phyloP scores from a whole-genome alignment of 805 yeast genomes.

The Candida easanensis region DNA sequence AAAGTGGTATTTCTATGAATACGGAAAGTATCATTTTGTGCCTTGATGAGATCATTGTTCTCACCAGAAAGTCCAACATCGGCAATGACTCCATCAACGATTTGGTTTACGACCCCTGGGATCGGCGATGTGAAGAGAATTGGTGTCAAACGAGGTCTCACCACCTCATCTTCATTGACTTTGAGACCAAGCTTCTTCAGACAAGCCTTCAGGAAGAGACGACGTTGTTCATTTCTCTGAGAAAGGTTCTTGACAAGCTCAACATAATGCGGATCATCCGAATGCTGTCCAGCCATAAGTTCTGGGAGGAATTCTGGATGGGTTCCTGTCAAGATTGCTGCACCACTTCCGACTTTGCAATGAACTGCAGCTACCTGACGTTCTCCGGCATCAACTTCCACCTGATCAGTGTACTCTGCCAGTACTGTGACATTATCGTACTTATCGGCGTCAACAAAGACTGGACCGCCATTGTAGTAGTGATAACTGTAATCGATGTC shows the following conservation, averaged over 20 bases:
- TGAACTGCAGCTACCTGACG: slow-evolving; percentile 69
- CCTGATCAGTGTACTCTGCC: slow-evolving; percentile 58
- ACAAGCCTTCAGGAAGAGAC: slow-evolving; percentile 53
- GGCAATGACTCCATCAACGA: slow-evolving; percentile 33
- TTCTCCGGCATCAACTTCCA: slow-evolving; percentile 46
- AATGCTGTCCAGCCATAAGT: slow-evolving; percentile 38
- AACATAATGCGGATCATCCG: slow-evolving; percentile 30
- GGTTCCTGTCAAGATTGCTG: slow-evolving; percentile 73
- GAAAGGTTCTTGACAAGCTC: slow-evolving; percentile 40
- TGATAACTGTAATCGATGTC: slow-evolving; percentile 28
- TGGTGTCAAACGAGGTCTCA: slow-evolving; percentile 69
- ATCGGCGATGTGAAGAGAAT: slow-evolving; percentile 48
- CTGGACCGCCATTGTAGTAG: slow-evolving; percentile 89
- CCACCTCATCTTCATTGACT: slow-evolving; percentile 52
- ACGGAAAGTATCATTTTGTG: slow-evolving; percentile 55
- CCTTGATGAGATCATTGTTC: slow-evolving; percentile 41
- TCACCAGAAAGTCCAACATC: slow-evolving; percentile 35
- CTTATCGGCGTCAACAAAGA: slow-evolving; percentile 72
- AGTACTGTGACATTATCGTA: slow-evolving; percentile 63
- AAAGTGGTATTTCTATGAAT: slow-evolving; percentile 40
- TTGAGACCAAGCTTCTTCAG: slow-evolving; percentile 61
- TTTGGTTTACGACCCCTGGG: slow-evolving; percentile 25
- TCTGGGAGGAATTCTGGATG: slow-evolving; percentile 85
- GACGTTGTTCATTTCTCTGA: slow-evolving; percentile 45
- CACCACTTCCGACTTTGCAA: slow-evolving; percentile 70